Conservation (phyloP, 2,329 filamentous ascomycete species). For the Aureobasidium sp. region DNA sequence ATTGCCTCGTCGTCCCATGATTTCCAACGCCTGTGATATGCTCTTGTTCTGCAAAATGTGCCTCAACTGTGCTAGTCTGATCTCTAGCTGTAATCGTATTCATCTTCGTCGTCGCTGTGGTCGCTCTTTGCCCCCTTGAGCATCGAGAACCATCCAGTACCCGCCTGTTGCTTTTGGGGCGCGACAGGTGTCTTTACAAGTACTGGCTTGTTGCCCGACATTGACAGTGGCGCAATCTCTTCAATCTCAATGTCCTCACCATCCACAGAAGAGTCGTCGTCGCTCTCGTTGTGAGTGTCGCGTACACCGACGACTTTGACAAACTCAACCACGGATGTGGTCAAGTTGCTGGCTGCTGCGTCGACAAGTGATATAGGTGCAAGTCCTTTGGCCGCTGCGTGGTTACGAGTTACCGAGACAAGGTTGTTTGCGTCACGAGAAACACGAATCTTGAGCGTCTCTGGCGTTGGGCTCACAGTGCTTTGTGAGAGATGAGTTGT, state of each 20-base stretch:
- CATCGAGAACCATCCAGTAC: slow-evolving; percentile 18
- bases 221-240: slow-evolving; percentile 10
- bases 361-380: slow-evolving; percentile 91
- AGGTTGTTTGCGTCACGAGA: slow-evolving; percentile 93
- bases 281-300: slow-evolving; percentile 43
- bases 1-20: not conserved
- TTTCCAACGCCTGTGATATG: not conserved
- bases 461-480: slow-evolving; percentile 27
- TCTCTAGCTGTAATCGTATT: slow-evolving; percentile 16
- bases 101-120: slow-evolving; percentile 15
- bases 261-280: slow-evolving; percentile 34
- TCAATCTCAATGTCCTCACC: slow-evolving; percentile 25
- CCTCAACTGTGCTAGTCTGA: not conserved
- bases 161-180: slow-evolving; percentile 12
- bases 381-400: slow-evolving; percentile 71
- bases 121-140: slow-evolving; percentile 17
- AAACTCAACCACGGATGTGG: slow-evolving; percentile 77
- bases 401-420: slow-evolving; percentile 92
- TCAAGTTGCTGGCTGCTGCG: slow-evolving; percentile 85
- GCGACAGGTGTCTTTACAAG: slow-evolving; percentile 3
- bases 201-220: slow-evolving; percentile 9
- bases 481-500: slow-evolving; percentile 24
- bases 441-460: slow-evolving; percentile 63
- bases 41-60: not conserved
- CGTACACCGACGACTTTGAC: slow-evolving; percentile 78